Evolutionary conservation across 1,139 yeast genomes (phyloP).

Genomic region (Blastobotrys indianensis): DNA sequence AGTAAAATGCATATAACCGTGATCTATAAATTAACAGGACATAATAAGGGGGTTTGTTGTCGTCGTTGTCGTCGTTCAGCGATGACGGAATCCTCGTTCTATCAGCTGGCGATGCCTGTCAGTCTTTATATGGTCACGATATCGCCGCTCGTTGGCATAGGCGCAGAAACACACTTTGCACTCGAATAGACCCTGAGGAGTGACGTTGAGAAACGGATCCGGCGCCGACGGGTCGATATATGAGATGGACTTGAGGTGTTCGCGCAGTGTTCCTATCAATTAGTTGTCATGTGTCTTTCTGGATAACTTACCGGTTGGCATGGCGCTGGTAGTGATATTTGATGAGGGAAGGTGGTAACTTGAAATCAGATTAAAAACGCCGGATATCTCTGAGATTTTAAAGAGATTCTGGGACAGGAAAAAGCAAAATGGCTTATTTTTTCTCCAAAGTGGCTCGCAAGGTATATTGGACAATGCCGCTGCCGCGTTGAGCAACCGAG

Average conservation of each 20-base stretch:
- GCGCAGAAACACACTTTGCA: conserved; percentile 14
- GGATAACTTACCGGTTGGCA: no score
- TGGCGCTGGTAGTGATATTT: no score
- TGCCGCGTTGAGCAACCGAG: no score
- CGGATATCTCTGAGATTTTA: no score
- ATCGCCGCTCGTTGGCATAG: conserved; percentile 13
- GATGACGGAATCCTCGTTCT: conserved; percentile 4
- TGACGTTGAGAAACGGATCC: conserved; percentile 13
- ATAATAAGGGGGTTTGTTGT: neutral
- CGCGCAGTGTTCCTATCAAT: conserved; percentile 4
- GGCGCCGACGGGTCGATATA: conserved; percentile 10
- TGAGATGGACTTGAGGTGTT: conserved; percentile 12
- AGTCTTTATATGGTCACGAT: conserved; percentile 13
- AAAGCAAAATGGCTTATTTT: no score
- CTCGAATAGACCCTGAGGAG: conserved; percentile 13
- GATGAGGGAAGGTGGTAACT: no score
- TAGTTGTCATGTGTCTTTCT: no score
- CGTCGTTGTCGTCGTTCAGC: neutral
- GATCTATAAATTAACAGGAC: conserved; percentile 20
- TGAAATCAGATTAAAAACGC: no score
- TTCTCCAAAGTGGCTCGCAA: no score
- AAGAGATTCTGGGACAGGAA: no score
- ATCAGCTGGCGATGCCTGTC: conserved; percentile 11
- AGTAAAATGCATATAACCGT: neutral
- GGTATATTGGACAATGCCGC: no score